Base-by-base conservation (phyloP, 257 asterid genomes). In the Solanum habrochaites region DNA sequence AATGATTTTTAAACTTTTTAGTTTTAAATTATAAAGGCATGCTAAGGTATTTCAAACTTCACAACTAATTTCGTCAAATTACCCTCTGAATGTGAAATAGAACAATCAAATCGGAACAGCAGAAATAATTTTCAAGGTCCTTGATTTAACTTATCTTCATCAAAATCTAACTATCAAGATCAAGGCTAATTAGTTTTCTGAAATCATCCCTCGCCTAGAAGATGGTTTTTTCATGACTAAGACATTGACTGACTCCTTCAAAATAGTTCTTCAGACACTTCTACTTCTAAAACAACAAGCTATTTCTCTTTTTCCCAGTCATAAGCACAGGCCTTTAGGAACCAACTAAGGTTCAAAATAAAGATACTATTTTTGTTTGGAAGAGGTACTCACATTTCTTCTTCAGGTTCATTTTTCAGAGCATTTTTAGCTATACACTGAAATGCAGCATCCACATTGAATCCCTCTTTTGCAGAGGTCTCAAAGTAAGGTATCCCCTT, bases 401-500 rank as follows among this genome's bases (percentile, higher is more conserved):
- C 94, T 64, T 92, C 93, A 11, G 93, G 92, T 87, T 91, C 96
- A 87, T 87, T 91, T 88, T 91, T 91, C 29, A 93, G 90, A 66
- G 95, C 95, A 91, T 92, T 91, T 88, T 91, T 92, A 10, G 96
- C 95, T 81, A 93, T 93, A 89, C 94, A 90, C 75, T 93, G 91
- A 71, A 93, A 93, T 88, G 96, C 94, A 32, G 90, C 91, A 86
- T 93, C 96, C 83, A 93, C 94, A 75, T 93, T 92, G 87, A 89
- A 90, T 67, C 94, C 96, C 89, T 92, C 96, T 87, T 93, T 93
- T 39, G 96, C 96, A 11, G 96, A 93, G 62, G 96, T 93, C 91
- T 92, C 96, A 83, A 93, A 92, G 91, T 93, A 93, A 13, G 96
- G 94, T 62, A 93, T 92, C 85, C 93, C 96, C 64, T 92, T 93